Percentiles rank a stretch among this genome's conserved stretches.
These are phyloP conservation scores for Tulasnella sp. DNA, from an alignment of 768 basidiomycete species.

Conservation along the genomic window DNA sequence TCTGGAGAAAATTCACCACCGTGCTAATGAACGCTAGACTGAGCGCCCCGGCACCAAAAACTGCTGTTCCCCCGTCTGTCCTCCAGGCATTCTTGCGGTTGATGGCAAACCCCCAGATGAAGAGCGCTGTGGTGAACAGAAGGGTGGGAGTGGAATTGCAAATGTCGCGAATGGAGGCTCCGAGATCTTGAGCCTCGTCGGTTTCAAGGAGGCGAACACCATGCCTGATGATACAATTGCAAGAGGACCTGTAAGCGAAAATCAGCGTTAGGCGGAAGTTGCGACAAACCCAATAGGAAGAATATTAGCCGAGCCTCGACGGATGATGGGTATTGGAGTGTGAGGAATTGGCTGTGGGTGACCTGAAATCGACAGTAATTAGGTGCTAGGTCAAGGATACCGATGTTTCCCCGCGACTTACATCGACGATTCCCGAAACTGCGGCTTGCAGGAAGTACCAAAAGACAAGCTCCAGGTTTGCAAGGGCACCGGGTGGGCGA, in stretches of 20 bases:
- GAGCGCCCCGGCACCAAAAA: conserved; percentile 83
- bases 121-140: conserved; percentile 82
- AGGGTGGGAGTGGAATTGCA: conserved; percentile 96
- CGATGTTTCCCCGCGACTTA: conserved; percentile 33
- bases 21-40: conserved; percentile 78
- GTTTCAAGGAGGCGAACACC: conserved; percentile 64
- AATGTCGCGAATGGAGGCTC: conserved; percentile 79
- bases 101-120: conserved; percentile 89
- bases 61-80: conserved; percentile 92
- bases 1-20: conserved; percentile 81
- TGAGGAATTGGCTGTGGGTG: conserved; percentile 96
- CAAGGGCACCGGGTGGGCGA: conserved; percentile 75
- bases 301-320: conserved; percentile 86
- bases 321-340: conserved; percentile 86
- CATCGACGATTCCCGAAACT: conserved; percentile 80
- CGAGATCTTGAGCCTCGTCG: conserved; percentile 47
- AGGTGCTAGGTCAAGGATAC: neutral
- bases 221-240: conserved; percentile 79
- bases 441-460: conserved; percentile 89
- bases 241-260: conserved; percentile 57
- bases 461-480: conserved; percentile 67
- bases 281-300: conserved; percentile 62
- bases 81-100: conserved; percentile 93
- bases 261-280: neutral
- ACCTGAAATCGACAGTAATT: conserved; percentile 48